Evolutionary conservation across 768 basidiomycete species (phyloP).

Genomic region (Paxillus involutus): DNA sequence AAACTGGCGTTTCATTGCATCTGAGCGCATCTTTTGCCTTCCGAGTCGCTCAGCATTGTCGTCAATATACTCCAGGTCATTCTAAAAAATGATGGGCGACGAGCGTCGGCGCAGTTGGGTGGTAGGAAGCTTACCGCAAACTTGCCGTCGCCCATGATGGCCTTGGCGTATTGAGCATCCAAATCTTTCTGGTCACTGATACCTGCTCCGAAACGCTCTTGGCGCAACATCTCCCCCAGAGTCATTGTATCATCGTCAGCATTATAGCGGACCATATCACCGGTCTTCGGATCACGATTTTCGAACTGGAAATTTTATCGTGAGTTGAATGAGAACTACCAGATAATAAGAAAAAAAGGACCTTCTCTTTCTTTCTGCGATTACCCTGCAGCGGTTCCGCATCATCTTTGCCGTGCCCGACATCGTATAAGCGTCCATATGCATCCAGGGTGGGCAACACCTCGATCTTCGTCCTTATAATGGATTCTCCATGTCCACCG

Average conservation of each 20-base stretch:
- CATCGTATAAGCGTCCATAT: slow-evolving; percentile 84
- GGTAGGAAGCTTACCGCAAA: slow-evolving; percentile 59
- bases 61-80: slow-evolving; percentile 92
- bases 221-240: slow-evolving; percentile 88
- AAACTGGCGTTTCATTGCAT: slow-evolving; percentile 95
- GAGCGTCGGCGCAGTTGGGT: not conserved
- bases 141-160: slow-evolving; percentile 85
- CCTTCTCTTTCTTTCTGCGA: slow-evolving; percentile 76
- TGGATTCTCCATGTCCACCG: slow-evolving; percentile 39
- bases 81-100: slow-evolving; percentile 40
- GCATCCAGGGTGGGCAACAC: slow-evolving; percentile 89
- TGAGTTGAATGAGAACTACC: slow-evolving; percentile 1
- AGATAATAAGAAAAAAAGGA: slow-evolving; percentile 18
- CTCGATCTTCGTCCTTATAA: slow-evolving; percentile 64
- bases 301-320: slow-evolving; percentile 55
- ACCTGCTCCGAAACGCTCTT: slow-evolving; percentile 89
- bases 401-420: slow-evolving; percentile 77
- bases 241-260: slow-evolving; percentile 87
- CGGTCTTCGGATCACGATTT: slow-evolving; percentile 87
- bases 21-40: slow-evolving; percentile 92
- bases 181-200: slow-evolving; percentile 89
- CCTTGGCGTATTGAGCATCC: slow-evolving; percentile 85
- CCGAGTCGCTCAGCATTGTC: slow-evolving; percentile 94
- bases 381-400: slow-evolving; percentile 58
- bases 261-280: slow-evolving; percentile 85